Percentiles rank a stretch among this genome's conserved stretches.
Evolutionary conservation across 2,329 filamentous ascomycete genomes (phyloP).

Genomic region (Fonsecaea monophora): DNA sequence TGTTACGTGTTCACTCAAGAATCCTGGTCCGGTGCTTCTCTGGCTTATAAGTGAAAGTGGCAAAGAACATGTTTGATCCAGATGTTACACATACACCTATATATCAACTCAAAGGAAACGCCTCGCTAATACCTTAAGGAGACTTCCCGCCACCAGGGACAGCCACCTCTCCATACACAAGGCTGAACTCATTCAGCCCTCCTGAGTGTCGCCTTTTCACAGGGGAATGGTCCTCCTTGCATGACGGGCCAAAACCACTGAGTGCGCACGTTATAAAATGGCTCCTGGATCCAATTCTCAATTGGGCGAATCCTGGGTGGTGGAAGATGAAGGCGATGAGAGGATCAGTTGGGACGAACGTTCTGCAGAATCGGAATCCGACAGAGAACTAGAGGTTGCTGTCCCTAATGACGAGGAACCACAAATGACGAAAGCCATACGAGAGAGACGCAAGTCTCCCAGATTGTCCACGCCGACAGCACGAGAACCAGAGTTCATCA

Average conservation of each 20-base stretch:
- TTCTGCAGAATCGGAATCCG: constrained; percentile 15
- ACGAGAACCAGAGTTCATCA: constrained; percentile 38
- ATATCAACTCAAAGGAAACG: background rate
- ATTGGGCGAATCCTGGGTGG: constrained; percentile 32
- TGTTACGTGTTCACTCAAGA: background rate
- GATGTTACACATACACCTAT: background rate
- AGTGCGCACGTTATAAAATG: constrained; percentile 14
- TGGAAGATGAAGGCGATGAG: constrained; percentile 27
- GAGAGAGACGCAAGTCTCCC: constrained; percentile 11
- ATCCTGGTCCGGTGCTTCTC: background rate
- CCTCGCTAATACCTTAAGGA: background rate
- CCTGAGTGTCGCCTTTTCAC: background rate
- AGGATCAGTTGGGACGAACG: constrained; percentile 28
- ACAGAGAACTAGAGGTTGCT: constrained; percentile 12
- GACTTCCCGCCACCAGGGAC: background rate
- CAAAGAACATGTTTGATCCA: background rate
- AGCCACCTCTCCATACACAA: background rate
- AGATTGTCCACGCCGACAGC: background rate
- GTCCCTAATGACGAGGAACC: background rate
- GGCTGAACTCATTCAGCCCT: background rate
- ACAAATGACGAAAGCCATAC: constrained; percentile 1
- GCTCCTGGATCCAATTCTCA: constrained; percentile 14
- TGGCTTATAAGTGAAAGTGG: background rate
- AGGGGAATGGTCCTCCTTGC: background rate
- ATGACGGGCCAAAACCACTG: background rate